phyloP scores from a whole-genome alignment of 2,329 filamentous ascomycete genomes.

The Exophiala aquamarina region DNA sequence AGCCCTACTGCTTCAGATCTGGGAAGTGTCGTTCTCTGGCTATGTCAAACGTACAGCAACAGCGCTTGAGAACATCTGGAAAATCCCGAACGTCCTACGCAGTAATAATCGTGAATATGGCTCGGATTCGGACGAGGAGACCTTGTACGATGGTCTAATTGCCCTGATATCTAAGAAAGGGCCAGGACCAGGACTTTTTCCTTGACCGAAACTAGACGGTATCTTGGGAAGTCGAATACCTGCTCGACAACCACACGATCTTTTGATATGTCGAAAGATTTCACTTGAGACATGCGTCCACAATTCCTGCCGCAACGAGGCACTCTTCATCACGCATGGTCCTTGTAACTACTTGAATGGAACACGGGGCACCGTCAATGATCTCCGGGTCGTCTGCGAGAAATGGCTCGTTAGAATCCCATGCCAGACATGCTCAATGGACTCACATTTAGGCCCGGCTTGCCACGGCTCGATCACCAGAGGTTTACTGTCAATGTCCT shows the following conservation, averaged over 20 bases:
- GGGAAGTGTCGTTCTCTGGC: conserved; percentile 22
- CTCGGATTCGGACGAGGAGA: background rate
- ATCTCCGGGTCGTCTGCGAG: conserved; percentile 28
- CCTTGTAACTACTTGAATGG: conserved; percentile 32
- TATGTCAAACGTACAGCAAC: conserved; percentile 15
- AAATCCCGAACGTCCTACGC: conserved; percentile 11
- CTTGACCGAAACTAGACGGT: too few species aligned
- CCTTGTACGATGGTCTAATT: conserved; percentile 18
- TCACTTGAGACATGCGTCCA: conserved; percentile 30
- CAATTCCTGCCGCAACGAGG: conserved; percentile 28
- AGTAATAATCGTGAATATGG: background rate
- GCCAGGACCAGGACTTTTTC: conserved; percentile 5
- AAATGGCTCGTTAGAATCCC: background rate
- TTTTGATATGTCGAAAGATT: background rate
- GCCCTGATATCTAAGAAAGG: conserved; percentile 17
- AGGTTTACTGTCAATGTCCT: conserved; percentile 15
- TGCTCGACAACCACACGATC: background rate
- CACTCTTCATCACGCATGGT: conserved; percentile 34
- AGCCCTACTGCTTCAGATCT: conserved; percentile 16
- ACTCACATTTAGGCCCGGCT: conserved; percentile 27
- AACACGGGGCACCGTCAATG: conserved; percentile 31
- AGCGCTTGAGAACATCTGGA: conserved; percentile 19
- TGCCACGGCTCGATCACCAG: conserved; percentile 14
- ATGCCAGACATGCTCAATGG: background rate
- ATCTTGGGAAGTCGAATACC: too few species aligned